Evolutionary conservation across 345 rosid species (phyloP).

Genomic region (Citrus glauca): DNA sequence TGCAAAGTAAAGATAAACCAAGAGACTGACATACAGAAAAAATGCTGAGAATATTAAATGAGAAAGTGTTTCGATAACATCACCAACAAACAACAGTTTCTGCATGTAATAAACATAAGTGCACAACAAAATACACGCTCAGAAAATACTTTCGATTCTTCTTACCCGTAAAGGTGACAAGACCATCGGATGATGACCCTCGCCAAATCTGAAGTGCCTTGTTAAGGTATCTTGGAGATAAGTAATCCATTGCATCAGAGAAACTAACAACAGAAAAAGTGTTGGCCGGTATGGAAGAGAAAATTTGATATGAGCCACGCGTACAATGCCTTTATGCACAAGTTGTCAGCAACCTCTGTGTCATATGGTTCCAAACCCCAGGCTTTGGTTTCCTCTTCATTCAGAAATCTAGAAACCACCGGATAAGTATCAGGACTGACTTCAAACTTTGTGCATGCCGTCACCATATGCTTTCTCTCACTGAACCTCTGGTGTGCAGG

Average conservation of each 20-base stretch:
- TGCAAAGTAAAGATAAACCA: not conserved
- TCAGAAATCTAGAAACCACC: constrained; percentile 34
- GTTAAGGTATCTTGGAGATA: constrained; percentile 52
- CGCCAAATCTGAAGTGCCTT: constrained; percentile 44
- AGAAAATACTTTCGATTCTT: not conserved
- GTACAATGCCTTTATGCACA: constrained; percentile 39
- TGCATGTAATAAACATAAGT: not conserved
- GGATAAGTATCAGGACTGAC: constrained; percentile 51
- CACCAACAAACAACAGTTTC: constrained; percentile 7
- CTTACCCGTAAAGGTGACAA: constrained; percentile 42
- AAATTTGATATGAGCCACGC: constrained; percentile 51
- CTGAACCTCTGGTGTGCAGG: constrained; percentile 39
- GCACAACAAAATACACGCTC: not conserved
- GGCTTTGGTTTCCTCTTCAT: constrained; percentile 45
- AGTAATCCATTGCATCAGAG: constrained; percentile 47
- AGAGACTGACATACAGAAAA: not conserved
- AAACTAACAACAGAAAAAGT: constrained; percentile 45
- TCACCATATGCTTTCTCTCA: constrained; percentile 47
- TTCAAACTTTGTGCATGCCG: constrained; percentile 42
- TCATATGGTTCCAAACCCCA: constrained; percentile 60
- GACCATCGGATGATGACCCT: constrained; percentile 39
- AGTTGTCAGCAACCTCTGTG: constrained; percentile 41
- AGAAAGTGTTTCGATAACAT: not conserved
- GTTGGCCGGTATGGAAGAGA: constrained; percentile 46
- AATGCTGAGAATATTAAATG: not conserved